Conservation (phyloP, 23 red algal species). For the Gracilaria gracilis region DNA sequence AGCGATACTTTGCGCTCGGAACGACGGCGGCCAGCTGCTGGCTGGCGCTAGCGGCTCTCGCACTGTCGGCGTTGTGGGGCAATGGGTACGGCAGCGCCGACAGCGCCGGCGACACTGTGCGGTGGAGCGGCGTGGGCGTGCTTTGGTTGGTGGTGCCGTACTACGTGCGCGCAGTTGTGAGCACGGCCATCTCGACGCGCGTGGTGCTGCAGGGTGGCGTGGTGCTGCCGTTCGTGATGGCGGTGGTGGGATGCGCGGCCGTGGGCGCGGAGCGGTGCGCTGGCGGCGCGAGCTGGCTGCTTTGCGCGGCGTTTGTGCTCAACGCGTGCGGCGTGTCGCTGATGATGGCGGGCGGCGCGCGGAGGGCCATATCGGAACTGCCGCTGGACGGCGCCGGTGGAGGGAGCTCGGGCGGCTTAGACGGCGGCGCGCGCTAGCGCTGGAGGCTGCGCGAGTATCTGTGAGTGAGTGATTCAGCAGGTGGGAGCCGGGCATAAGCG, state of each 20-base stretch:
- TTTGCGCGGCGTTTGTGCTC: slow-evolving; percentile 57
- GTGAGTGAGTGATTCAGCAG: too few species aligned
- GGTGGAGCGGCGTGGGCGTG: slow-evolving; percentile 67
- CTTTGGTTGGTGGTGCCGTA: slow-evolving; percentile 82
- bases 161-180: slow-evolving; percentile 75
- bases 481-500: background rate
- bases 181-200: slow-evolving; percentile 33
- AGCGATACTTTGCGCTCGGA: slow-evolving; percentile 76
- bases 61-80: slow-evolving; percentile 6
- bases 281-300: slow-evolving; percentile 60
- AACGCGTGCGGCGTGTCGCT: slow-evolving; percentile 60
- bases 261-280: slow-evolving; percentile 51
- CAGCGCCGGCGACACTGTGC: background rate
- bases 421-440: background rate
- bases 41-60: slow-evolving; percentile 43
- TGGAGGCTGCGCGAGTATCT: too few species aligned
- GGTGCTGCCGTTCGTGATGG: slow-evolving; percentile 78
- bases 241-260: slow-evolving; percentile 15
- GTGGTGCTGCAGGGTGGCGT: slow-evolving; percentile 64
- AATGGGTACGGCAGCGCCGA: background rate
- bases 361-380: slow-evolving; percentile 60
- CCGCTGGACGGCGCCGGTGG: slow-evolving; percentile 48
- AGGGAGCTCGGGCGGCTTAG: background rate
- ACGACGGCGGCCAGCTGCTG: slow-evolving; percentile 40
- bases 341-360: slow-evolving; percentile 72